These are phyloP conservation scores for Quercus tomentella DNA, from an alignment of 331 rosid genomes.

Conservation along the genomic window DNA sequence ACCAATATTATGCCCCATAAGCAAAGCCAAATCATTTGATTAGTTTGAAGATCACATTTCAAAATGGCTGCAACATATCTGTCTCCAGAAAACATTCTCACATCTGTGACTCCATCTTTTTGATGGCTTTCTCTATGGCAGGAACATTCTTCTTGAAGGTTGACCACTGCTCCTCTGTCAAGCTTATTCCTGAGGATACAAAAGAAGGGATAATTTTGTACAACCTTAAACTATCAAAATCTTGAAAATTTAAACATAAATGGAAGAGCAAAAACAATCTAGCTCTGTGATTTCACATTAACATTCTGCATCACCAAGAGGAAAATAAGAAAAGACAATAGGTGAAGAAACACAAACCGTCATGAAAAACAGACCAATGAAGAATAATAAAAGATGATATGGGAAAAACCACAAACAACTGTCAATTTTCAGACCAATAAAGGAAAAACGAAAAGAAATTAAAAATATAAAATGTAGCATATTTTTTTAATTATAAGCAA, in stretches of 20 bases:
- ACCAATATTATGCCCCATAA: conserved; percentile 14
- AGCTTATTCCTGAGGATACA: conserved; percentile 73
- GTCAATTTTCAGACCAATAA: too few species aligned
- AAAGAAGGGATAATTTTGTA: background rate
- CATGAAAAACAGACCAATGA: background rate
- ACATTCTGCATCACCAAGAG: background rate
- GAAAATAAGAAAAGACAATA: background rate
- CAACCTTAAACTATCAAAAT: background rate
- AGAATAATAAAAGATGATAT: background rate
- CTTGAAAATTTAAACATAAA: background rate
- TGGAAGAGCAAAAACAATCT: background rate
- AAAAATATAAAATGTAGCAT: too few species aligned
- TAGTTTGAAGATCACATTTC: background rate
- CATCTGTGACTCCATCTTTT: conserved; percentile 56
- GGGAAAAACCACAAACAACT: too few species aligned
- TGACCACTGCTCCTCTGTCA: conserved; percentile 92
- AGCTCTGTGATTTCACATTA: background rate
- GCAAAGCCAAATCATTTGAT: conserved; percentile 10
- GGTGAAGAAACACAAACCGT: background rate
- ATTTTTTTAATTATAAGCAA: too few species aligned
- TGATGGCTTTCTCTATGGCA: conserved; percentile 75
- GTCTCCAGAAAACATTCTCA: conserved; percentile 6
- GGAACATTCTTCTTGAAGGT: conserved; percentile 67
- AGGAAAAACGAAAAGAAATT: too few species aligned
- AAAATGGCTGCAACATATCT: conserved; percentile 14